Evolutionary conservation across 2,329 filamentous ascomycete species (phyloP), one percentile per base, ranked within the genome.

Genomic region (Aspergillus clavatus): DNA sequence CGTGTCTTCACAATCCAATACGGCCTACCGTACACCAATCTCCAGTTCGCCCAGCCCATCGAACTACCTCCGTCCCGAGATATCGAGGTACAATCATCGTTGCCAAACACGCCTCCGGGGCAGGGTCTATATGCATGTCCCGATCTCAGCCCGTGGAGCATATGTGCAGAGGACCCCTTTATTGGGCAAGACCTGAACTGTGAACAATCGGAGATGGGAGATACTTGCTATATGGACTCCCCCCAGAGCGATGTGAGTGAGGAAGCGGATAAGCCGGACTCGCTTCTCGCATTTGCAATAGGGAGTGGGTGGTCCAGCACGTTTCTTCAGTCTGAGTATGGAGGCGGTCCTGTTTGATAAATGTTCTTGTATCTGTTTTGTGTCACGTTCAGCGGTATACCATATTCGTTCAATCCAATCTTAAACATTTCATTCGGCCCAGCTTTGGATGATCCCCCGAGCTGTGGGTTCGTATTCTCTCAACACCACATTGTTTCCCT

Each of bases 391-490:
- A 24, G 23, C 23, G 23, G 5, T 4, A 24, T 24, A 24, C 23
- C 23, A 24, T 24, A 8, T 8, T 8, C 23, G 23, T 24, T 24
- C 23, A 8, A 8, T 5, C 23, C 8, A 4, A 8, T 5, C 8
- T 24, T 8, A 24, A 24, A 65, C 54, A 19, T 51, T 55, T 26
- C 69, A 58, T 39, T 73, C 68, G 7, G 54, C n/a, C n/a, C n/a
- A 80, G 51, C 74, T 78, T 58, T 74, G 63, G 22, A 80, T 73
- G n/a, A 61, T 70, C 0, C 79, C 80, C 55, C 73, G 66, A 1
- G 69, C 54, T n/a, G 70, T 80, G 3, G 77, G 63, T 42, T 78
- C 74, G 54, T 83, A 83, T 66, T 82, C 79, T 56, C 68, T 76
- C 55, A 82, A 55, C n/a, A 60, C 61, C 16, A 78, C 72, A 40